A percentile compares a stretch with the other conserved stretches of the same genome.
Conservation (phyloP, 2,329 filamentous ascomycete genomes). For the Rugonectria rugulosa region DNA sequence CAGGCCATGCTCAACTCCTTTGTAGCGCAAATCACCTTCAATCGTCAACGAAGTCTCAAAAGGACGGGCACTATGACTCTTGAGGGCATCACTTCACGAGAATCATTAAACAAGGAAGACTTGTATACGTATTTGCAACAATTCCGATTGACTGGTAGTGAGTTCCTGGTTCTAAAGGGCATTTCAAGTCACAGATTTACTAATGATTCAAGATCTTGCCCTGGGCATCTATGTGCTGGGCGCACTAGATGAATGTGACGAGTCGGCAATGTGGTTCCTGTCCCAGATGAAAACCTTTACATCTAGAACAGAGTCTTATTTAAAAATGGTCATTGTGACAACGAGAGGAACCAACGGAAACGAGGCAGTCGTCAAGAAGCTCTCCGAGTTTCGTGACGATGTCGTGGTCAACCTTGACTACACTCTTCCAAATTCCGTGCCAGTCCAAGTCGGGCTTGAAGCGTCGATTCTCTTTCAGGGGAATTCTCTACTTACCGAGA, state of each 20-base stretch:
- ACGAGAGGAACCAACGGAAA: constrained; percentile 6
- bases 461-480: neutral
- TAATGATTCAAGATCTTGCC: neutral
- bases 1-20: constrained; percentile 7
- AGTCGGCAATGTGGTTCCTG: constrained; percentile 10
- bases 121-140: neutral
- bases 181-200: too few relatives aligned
- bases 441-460: neutral
- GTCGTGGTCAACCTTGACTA: neutral
- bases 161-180: neutral
- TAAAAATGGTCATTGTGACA: neutral
- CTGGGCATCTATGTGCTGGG: constrained; percentile 3
- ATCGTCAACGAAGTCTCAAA: neutral
- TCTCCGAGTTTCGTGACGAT: neutral
- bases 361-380: neutral
- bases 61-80: neutral
- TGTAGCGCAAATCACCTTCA: neutral
- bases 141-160: neutral
- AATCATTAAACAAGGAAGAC: neutral
- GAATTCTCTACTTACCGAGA: neutral
- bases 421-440: neutral
- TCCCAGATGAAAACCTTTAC: neutral
- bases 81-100: neutral
- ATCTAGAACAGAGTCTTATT: neutral
- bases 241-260: constrained; percentile 13